A percentile compares a stretch with the other conserved stretches of the same genome.
Conservation (phyloP, 2,329 filamentous ascomycete genomes). For the Mycosphaerella arachidis region DNA sequence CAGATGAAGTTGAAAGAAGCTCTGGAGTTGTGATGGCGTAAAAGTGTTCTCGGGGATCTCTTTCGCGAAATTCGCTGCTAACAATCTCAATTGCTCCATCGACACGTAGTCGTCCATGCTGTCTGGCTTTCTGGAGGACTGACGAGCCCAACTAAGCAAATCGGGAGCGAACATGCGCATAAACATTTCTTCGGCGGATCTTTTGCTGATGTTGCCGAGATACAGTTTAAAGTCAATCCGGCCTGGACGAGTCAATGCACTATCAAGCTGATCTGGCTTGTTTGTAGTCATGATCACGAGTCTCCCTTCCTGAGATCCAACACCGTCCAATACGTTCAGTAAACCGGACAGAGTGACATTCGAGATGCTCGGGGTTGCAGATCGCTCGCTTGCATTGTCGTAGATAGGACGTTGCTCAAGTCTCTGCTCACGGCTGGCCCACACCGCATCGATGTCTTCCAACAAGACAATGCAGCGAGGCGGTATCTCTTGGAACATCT, state of each 20-base stretch:
- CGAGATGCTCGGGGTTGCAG: slow-evolving; percentile 47
- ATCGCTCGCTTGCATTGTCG: slow-evolving; percentile 14
- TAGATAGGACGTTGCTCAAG: slow-evolving; percentile 24
- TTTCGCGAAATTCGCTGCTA: slow-evolving; percentile 18
- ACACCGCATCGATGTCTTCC: slow-evolving; percentile 42
- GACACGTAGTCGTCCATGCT: slow-evolving; percentile 20
- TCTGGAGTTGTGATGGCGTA: slow-evolving; percentile 24
- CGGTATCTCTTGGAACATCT: slow-evolving; percentile 38
- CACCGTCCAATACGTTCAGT: slow-evolving; percentile 75
- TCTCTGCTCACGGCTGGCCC: slow-evolving; percentile 14
- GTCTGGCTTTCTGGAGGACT: background rate
- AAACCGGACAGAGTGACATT: slow-evolving; percentile 58
- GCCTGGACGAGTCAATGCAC: slow-evolving; percentile 67
- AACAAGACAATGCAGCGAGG: slow-evolving; percentile 40
- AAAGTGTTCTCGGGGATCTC: slow-evolving; percentile 22
- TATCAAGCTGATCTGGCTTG: slow-evolving; percentile 64
- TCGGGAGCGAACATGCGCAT: slow-evolving; percentile 25
- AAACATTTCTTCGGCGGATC: slow-evolving; percentile 23
- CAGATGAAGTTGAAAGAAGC: slow-evolving; percentile 24
- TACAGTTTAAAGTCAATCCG: slow-evolving; percentile 51
- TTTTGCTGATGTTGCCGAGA: slow-evolving; percentile 20
- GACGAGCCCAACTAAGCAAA: slow-evolving; percentile 11
- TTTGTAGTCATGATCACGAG: slow-evolving; percentile 79
- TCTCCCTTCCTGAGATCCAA: slow-evolving; percentile 69
- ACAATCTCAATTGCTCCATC: slow-evolving; percentile 19